Base-by-base conservation (phyloP, 2,329 filamentous ascomycete species). In the Bipolaris victoriae region DNA sequence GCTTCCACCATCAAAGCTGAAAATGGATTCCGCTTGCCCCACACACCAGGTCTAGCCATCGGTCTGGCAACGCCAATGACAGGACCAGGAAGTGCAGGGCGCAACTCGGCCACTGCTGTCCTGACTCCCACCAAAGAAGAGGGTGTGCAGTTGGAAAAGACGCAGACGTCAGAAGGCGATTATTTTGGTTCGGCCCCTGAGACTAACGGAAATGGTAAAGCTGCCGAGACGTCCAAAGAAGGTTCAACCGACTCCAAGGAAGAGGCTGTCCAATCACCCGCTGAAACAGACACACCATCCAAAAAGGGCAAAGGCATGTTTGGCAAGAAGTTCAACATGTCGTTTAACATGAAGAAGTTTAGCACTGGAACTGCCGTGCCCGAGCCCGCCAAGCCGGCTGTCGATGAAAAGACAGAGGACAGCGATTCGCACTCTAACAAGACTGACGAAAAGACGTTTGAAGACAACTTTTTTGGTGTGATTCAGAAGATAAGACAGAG, bases 341-440 rank as follows among this genome's bases (percentile, higher is more conserved):
- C 88, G 0, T 92, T 94, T 69, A 88, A 89, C 65, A 89, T 88
- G 69, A 97, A 96, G 81, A 97, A 96, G 77, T 82, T 94, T 13
- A 87, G 87, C 11, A 70, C 67, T 1, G 86, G 91, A 15, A 88
- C 88, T 2, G 81, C 84, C 0, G 56, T 68, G 3, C 84, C 84
- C 5, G 85, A 89, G 62, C 78, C 77, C 3, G 86, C 90, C 58
- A 96, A 95, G 73, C 88, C 91, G 0, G 85, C 87, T 0, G 82
- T 87, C 1, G 91, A 95, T 64, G 91, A 96, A 71, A 94, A 92
- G 75, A 72, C 77, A 1, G 84, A 87, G 59, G 83, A 84, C 58
- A 85, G 85, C 1, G 90, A 90, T 60, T 78, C 80, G 29, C 80
- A 79, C 15, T 84, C 83, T 1, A 84, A 78, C n/a, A 80, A 83